Percentiles rank a stretch among this genome's conserved stretches.
Evolutionary conservation across 2,329 filamentous ascomycete genomes (phyloP).

Genomic region (Ophiostoma sp.): DNA sequence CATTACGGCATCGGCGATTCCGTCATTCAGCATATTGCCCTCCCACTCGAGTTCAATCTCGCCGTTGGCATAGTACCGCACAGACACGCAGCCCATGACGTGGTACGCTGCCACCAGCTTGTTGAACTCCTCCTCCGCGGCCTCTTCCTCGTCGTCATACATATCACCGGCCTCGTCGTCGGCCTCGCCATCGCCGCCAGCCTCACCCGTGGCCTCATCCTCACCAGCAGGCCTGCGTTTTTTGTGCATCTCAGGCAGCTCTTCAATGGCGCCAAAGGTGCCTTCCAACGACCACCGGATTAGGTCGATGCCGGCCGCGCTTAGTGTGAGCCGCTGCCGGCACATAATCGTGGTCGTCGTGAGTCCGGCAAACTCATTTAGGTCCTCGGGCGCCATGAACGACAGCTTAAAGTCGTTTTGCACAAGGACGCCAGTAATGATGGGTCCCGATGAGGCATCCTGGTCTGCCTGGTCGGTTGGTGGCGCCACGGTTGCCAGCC

Average conservation of each 20-base stretch:
- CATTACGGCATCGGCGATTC: conserved; percentile 95
- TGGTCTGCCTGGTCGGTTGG: conserved; percentile 38
- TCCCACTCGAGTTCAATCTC: conserved; percentile 94
- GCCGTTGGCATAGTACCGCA: conserved; percentile 71
- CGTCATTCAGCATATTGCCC: conserved; percentile 94
- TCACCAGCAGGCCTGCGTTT: conserved; percentile 32
- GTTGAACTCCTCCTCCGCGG: conserved; percentile 58
- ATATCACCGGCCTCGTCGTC: conserved; percentile 37
- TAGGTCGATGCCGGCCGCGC: conserved; percentile 81
- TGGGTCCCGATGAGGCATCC: conserved; percentile 35
- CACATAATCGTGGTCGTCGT: conserved; percentile 93
- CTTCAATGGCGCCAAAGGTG: conserved; percentile 83
- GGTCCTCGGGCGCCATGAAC: conserved; percentile 92
- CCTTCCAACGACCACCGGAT: conserved; percentile 92
- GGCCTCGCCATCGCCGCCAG: conserved; percentile 16
- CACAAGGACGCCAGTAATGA: conserved; percentile 86
- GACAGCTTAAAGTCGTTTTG: conserved; percentile 98
- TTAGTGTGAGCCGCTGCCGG: conserved; percentile 82
- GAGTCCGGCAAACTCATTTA: conserved; percentile 93
- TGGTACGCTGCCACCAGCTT: conserved; percentile 57
- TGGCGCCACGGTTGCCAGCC: conserved; percentile 75
- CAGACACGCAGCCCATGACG: conserved; percentile 85
- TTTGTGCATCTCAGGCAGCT: conserved; percentile 51
- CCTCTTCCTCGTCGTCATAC: conserved; percentile 40
- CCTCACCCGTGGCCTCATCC: conserved; percentile 32